Percentiles rank a stretch among this genome's conserved stretches.
These are phyloP conservation scores for Cordyceps cateniannulata DNA, from an alignment of 2,329 filamentous ascomycete genomes.

Conservation along the genomic window DNA sequence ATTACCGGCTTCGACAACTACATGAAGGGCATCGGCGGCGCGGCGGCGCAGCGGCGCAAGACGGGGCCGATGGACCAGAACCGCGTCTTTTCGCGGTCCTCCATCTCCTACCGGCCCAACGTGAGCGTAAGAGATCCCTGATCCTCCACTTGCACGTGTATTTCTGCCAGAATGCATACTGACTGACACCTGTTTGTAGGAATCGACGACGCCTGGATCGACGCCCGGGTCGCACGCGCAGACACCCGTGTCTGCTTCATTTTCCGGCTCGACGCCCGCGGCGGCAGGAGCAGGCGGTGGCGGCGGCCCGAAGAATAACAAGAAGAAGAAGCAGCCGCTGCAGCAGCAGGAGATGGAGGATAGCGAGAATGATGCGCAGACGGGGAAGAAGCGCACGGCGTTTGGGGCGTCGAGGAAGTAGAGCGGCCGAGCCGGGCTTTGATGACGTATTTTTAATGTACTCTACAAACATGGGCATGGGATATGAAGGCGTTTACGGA, in stretches of 20 bases:
- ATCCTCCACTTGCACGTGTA: not conserved
- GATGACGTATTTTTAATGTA: not conserved
- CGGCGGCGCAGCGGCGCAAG: constrained; percentile 57
- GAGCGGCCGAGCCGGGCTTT: not conserved
- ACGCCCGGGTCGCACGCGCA: constrained; percentile 43
- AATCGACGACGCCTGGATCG: constrained; percentile 38
- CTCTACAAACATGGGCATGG: not conserved
- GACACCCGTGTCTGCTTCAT: constrained; percentile 49
- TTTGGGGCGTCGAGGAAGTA: constrained; percentile 50
- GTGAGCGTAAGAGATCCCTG: constrained; percentile 26
- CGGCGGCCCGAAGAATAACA: constrained; percentile 44
- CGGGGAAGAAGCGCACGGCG: constrained; percentile 49
- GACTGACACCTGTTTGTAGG: constrained; percentile 23
- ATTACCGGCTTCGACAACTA: constrained; percentile 98
- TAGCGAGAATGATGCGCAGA: constrained; percentile 52
- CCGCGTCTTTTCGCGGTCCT: constrained; percentile 64
- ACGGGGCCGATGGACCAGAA: constrained; percentile 61
- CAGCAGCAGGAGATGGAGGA: constrained; percentile 35
- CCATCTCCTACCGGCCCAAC: constrained; percentile 52
- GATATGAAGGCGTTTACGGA: constrained; percentile 4
- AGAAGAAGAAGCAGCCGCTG: constrained; percentile 35
- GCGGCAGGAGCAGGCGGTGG: constrained; percentile 36
- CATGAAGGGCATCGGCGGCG: constrained; percentile 76
- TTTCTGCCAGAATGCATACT: not conserved
- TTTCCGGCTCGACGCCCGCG: constrained; percentile 41